phyloP scores from a whole-genome alignment of 108 stramenopile species.

The Nannochloropsis gaditana region DNA sequence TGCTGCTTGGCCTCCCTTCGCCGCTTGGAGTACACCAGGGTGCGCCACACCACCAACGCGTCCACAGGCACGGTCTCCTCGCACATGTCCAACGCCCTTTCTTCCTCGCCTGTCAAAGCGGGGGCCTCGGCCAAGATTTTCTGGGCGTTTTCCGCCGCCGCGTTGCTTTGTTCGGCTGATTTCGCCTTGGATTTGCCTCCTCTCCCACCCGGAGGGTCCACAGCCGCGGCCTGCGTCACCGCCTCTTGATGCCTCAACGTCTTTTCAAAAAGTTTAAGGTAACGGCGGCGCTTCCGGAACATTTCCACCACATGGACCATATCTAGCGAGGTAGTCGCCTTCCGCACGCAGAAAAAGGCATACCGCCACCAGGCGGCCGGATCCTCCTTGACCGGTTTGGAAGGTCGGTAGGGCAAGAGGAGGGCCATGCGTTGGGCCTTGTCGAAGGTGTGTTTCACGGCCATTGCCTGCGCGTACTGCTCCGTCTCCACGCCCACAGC shows the following conservation, averaged over 20 bases:
- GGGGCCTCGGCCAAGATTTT: not conserved
- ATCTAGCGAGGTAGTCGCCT: not conserved
- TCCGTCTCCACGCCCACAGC: not conserved
- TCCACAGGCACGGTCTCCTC: not conserved
- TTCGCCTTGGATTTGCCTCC: not conserved
- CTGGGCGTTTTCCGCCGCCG: not conserved
- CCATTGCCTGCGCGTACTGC: not conserved
- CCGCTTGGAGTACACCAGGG: not conserved
- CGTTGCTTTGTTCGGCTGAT: not conserved
- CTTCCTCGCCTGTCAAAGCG: not conserved
- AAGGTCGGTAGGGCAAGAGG: slow-evolving; percentile 14
- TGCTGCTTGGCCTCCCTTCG: not conserved
- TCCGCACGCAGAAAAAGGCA: not conserved
- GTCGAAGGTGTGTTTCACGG: not conserved
- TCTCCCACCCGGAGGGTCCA: not conserved
- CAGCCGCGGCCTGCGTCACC: not conserved
- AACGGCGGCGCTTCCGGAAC: not conserved
- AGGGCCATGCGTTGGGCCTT: not conserved
- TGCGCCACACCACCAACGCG: not conserved
- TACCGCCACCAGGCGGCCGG: slow-evolving; percentile 15
- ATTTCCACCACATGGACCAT: not conserved
- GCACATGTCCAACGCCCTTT: not conserved
- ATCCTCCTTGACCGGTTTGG: slow-evolving; percentile 1
- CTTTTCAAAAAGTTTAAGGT: not conserved
- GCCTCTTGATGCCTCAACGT: not conserved